These are phyloP conservation scores for Eimeria mitis DNA, from an alignment of 169 alveolate species.

Conservation along the genomic window DNA sequence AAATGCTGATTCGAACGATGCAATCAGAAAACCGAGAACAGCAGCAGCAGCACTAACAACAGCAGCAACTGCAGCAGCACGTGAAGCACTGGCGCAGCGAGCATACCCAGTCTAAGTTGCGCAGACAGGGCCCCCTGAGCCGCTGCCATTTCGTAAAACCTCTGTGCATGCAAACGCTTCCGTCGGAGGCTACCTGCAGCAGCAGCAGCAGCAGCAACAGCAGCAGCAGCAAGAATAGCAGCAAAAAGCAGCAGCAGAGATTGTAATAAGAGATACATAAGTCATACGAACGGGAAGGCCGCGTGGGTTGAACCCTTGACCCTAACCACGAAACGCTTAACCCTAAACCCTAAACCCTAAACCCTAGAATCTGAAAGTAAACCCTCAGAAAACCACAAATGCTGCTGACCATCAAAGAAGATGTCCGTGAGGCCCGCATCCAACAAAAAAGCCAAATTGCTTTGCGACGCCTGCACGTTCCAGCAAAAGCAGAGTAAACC, in stretches of 20 bases:
- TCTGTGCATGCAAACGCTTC: slow-evolving; percentile 81
- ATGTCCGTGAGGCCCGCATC: slow-evolving; percentile 76
- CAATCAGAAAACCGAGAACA: neutral
- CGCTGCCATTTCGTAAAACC: slow-evolving; percentile 86
- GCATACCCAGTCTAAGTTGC: slow-evolving; percentile 82
- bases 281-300: too few relatives aligned
- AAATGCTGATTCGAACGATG: neutral
- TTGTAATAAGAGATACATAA: neutral
- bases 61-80: neutral
- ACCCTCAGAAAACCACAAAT: too few relatives aligned
- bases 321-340: neutral
- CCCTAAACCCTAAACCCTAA: neutral
- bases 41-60: slow-evolving; percentile 4
- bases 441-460: slow-evolving; percentile 85
- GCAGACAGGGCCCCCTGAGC: slow-evolving; percentile 85
- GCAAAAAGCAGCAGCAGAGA: slow-evolving; percentile 1
- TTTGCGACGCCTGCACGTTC: slow-evolving; percentile 78
- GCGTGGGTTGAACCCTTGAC: neutral
- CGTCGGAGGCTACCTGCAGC: slow-evolving; percentile 46
- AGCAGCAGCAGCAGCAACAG: neutral
- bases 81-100: too few relatives aligned
- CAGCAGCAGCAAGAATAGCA: neutral
- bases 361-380: neutral
- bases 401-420: slow-evolving; percentile 49
- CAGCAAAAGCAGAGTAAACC: neutral